A percentile compares a stretch with the other conserved stretches of the same genome.
Conservation (phyloP, 2,329 filamentous ascomycete species). For the Septoria petroselini region DNA sequence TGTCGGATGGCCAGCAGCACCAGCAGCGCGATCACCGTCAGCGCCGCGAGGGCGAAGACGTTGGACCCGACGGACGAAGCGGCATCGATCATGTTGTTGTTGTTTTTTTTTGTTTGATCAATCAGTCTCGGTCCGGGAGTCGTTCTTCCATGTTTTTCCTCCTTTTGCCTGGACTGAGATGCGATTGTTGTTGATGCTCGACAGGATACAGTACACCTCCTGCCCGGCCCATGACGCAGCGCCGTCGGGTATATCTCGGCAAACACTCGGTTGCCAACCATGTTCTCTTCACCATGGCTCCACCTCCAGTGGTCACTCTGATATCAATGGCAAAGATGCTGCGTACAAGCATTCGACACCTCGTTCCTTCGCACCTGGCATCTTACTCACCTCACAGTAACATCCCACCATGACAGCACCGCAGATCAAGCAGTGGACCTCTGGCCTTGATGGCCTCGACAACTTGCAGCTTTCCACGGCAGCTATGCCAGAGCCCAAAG, state of each 20-base stretch:
- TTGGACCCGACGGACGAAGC: conserved; percentile 69
- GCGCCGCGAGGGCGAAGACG: conserved; percentile 70
- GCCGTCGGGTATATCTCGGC: neutral
- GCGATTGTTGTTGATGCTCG: neutral
- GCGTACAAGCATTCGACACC: neutral
- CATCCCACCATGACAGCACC: conserved; percentile 1
- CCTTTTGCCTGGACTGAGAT: neutral
- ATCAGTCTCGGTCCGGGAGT: neutral
- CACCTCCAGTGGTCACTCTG: neutral
- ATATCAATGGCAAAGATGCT: neutral
- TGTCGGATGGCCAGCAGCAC: conserved; percentile 83
- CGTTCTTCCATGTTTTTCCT: conserved; percentile 1
- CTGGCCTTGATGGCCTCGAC: conserved; percentile 44
- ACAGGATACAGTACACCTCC: neutral
- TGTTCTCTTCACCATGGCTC: neutral
- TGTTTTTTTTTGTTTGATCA: too few relatives aligned
- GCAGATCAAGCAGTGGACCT: conserved; percentile 38
- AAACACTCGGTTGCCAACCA: neutral
- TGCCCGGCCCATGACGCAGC: too few relatives aligned
- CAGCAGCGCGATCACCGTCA: conserved; percentile 69
- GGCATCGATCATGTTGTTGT: conserved; percentile 9
- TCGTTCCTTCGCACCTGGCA: neutral
- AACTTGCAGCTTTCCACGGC: conserved; percentile 39
- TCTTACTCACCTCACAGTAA: neutral
- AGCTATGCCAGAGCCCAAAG: conserved; percentile 37